Evolutionary conservation across 2,329 filamentous ascomycete species (phyloP), one percentile per base, ranked within the genome.

Genomic region (Venturia asperata): DNA sequence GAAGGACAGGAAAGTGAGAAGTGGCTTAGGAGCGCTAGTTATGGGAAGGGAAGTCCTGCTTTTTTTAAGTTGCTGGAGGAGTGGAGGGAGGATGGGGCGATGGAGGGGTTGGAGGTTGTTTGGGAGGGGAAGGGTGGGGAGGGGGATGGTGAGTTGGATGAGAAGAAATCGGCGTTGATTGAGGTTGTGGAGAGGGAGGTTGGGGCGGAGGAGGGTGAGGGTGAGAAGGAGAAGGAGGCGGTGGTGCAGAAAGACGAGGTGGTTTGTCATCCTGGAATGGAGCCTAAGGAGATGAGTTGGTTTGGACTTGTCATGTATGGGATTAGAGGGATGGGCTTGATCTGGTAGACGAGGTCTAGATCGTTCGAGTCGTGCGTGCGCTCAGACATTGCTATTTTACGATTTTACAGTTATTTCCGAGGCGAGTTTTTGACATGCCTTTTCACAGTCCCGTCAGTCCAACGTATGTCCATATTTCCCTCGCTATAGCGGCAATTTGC

Each of bases 1-100:
- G 80, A 84, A 71, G 79, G 77, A 62, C 64, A 19, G 55, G 55
- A 34, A 61, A 52, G 21, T 15, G 39, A n/a, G 34, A 66, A 43
- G 34, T 63, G 42, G 62, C 24, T 41, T 10, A 69, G 70, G 64
- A 72, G 71, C 56, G 70, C 69, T 7, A 69, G 68, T 7, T 77
- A 73, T 68, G 70, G 68, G 1, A 66, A 69, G 52, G 74, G 74
- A 0, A 72, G 72, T 45, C 71, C 67, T 34, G 72, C 72, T 10
- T 77, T 74, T 58, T 66, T 72, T 6, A 70, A 71, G 62, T 67
- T 73, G 5, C 27, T 78, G 1, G 70, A 69, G 43, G 70, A 69
- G 2, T 77, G 74, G 75, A 69, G 72, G 43, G 66, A 65, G n/a
- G 66, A 70, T 21, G 73, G 70, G 7, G 68, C 68, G 10, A 55